Base-by-base conservation (phyloP, 1,139 yeast species). In the Eremothecium gossypii region DNA sequence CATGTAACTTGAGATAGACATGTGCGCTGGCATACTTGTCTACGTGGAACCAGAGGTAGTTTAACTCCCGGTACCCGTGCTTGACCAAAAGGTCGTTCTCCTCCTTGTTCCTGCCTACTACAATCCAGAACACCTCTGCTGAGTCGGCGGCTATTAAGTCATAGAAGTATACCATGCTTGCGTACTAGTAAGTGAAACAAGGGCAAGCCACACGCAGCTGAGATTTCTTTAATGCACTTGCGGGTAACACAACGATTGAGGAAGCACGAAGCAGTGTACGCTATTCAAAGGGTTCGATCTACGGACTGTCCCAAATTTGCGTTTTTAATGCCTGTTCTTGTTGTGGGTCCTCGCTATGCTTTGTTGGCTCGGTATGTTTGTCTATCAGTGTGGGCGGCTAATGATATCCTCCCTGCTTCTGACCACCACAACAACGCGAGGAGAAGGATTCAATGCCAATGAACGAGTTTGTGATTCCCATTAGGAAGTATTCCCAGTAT, bases 11-110 rank as follows among this genome's bases (percentile, higher is more conserved):
- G 28, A 83, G 63, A 53, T 85, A 85, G n/a, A 85, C 71, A 58
- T 85, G 95, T 0, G 93, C 94, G 35, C 89, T 80, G 8, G 89
- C 79, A 42, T 78, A 69, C 51, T 81, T 82, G 53, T 83, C 93
- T 7, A 81, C 89, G 60, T 84, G 95, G 55, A 85, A 84, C 93
- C 95, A 85, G 7, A 83, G 66, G 56, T 83, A 83, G 30, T 55
- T 52, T 40, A 58, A 44, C 45, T 74, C 76, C 11, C 79, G 79
- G 50, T 76, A 71, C 0, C 91, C 86, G 54, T 77, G 73, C 55
- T 77, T 78, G 45, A 85, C 80, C 45, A 85, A 64, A 23, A 77
- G 74, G 54, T 83, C 94, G 57, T 84, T 84, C 60, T 84, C 94
- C 47, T 70, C 67, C 60, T 83, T 83, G 58, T 84, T 85, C 54